These are phyloP conservation scores for Conoideocrella luteorostrata DNA, from an alignment of 2,329 filamentous ascomycete genomes.

Conservation along the genomic window DNA sequence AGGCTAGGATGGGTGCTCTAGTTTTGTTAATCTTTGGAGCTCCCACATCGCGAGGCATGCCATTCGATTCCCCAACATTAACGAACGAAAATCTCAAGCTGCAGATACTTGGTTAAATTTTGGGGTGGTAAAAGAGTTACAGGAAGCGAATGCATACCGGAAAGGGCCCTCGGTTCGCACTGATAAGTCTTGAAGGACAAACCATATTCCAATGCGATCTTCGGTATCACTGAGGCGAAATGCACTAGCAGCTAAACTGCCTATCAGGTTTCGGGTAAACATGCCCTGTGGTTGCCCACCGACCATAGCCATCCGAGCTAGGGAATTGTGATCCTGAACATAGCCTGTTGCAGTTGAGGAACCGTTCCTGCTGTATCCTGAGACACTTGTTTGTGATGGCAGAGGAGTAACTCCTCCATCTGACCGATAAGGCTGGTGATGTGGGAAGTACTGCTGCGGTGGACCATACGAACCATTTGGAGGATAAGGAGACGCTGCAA, in stretches of 20 bases:
- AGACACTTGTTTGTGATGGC: slow-evolving; percentile 20
- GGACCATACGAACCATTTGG: slow-evolving; percentile 27
- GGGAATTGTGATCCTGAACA: slow-evolving; percentile 22
- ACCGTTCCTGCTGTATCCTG: slow-evolving; percentile 21
- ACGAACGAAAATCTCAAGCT: slow-evolving; percentile 70
- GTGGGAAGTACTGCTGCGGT: slow-evolving; percentile 30
- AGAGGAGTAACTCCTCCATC: slow-evolving; percentile 20
- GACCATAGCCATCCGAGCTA: slow-evolving; percentile 29
- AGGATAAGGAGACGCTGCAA: slow-evolving; percentile 21
- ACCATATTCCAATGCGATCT: slow-evolving; percentile 88
- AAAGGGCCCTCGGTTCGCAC: slow-evolving; percentile 90
- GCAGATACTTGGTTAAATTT: slow-evolving; percentile 14
- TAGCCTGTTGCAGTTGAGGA: slow-evolving; percentile 17
- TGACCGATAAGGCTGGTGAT: slow-evolving; percentile 24
- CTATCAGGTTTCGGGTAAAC: slow-evolving; percentile 93
- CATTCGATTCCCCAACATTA: slow-evolving; percentile 60
- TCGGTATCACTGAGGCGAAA: slow-evolving; percentile 74
- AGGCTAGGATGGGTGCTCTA: slow-evolving; percentile 74
- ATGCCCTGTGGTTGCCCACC: slow-evolving; percentile 62
- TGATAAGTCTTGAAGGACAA: slow-evolving; percentile 90
- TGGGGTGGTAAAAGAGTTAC: not conserved
- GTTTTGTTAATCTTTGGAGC: slow-evolving; percentile 58
- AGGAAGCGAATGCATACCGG: slow-evolving; percentile 47
- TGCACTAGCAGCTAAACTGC: slow-evolving; percentile 82
- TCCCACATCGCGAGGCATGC: slow-evolving; percentile 31